Evolutionary conservation across 129 eudicot genomes (phyloP).

Genomic region (Glebionis coronaria): DNA sequence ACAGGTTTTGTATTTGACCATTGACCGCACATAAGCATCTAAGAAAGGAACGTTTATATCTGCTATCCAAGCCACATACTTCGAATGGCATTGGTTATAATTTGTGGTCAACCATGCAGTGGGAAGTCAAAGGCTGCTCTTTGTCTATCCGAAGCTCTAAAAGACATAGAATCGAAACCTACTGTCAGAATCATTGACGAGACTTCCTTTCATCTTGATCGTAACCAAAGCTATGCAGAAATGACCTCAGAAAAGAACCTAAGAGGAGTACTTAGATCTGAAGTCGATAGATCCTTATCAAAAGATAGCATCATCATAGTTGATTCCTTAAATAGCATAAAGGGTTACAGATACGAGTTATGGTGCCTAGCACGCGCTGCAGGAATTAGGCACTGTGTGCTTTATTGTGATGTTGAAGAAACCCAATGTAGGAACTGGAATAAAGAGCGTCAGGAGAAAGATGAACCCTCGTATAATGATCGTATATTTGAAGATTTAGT

Average conservation of each 20-base stretch:
- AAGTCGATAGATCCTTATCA: constrained; percentile 90
- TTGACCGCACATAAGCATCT: not conserved
- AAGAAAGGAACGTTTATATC: constrained; percentile 7
- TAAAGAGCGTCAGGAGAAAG: constrained; percentile 50
- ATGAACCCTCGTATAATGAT: constrained; percentile 53
- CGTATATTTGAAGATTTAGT: constrained; percentile 72
- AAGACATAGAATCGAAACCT: constrained; percentile 55
- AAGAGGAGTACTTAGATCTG: constrained; percentile 93
- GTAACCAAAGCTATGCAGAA: constrained; percentile 82
- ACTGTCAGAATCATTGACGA: constrained; percentile 65
- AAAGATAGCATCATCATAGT: constrained; percentile 73
- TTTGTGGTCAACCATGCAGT: constrained; percentile 96
- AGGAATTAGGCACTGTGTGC: constrained; percentile 84
- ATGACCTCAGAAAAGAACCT: constrained; percentile 89
- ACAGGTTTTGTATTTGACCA: not conserved
- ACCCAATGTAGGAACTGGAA: constrained; percentile 73
- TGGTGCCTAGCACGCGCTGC: constrained; percentile 98
- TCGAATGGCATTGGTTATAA: constrained; percentile 85
- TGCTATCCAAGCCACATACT: not conserved
- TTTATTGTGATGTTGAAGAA: constrained; percentile 72
- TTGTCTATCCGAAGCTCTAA: constrained; percentile 69
- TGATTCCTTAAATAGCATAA: constrained; percentile 89
- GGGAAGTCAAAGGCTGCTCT: constrained; percentile 89
- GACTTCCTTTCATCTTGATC: constrained; percentile 76
- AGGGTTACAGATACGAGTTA: constrained; percentile 95